Conservation (phyloP, 495 filamentous ascomycete genomes). For the Lichenothelia convexa region DNA sequence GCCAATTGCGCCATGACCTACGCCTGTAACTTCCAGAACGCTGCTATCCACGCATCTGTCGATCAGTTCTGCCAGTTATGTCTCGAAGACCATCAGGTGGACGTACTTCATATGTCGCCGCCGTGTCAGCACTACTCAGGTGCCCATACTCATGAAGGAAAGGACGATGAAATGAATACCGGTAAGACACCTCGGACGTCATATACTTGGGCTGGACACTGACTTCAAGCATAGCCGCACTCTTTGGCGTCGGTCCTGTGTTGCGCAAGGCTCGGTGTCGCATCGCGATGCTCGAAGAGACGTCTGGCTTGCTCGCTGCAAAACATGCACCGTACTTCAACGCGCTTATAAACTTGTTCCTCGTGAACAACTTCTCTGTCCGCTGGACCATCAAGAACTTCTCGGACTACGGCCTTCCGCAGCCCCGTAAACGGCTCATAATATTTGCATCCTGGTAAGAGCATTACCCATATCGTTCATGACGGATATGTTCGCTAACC, state of each 20-base stretch:
- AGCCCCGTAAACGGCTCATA: slow-evolving; percentile 44
- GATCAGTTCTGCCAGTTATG: slow-evolving; percentile 27
- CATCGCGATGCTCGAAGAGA: slow-evolving; percentile 71
- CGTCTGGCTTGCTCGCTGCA: slow-evolving; percentile 36
- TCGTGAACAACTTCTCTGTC: slow-evolving; percentile 49
- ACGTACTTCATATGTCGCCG: slow-evolving; percentile 61
- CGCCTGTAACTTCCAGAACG: slow-evolving; percentile 36
- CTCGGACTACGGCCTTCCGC: slow-evolving; percentile 42
- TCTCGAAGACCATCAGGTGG: slow-evolving; percentile 33
- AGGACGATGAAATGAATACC: slow-evolving; percentile 45
- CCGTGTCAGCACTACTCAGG: slow-evolving; percentile 74
- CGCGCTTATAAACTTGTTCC: slow-evolving; percentile 44
- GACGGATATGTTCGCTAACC: too few relatives aligned
- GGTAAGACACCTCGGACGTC: too few relatives aligned
- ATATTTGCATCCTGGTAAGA: slow-evolving; percentile 69
- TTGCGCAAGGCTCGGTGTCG: slow-evolving; percentile 44
- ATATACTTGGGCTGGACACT: too few relatives aligned
- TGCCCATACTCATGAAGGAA: slow-evolving; percentile 22
- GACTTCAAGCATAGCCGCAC: too few relatives aligned
- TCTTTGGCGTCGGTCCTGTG: slow-evolving; percentile 44
- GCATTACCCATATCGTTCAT: too few relatives aligned
- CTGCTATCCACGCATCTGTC: slow-evolving; percentile 26
- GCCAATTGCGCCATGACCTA: slow-evolving; percentile 37
- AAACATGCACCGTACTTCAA: slow-evolving; percentile 33
- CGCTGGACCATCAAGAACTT: slow-evolving; percentile 35